Evolutionary conservation across 495 filamentous ascomycete species (phyloP).

Genomic region (Podospora didyma): DNA sequence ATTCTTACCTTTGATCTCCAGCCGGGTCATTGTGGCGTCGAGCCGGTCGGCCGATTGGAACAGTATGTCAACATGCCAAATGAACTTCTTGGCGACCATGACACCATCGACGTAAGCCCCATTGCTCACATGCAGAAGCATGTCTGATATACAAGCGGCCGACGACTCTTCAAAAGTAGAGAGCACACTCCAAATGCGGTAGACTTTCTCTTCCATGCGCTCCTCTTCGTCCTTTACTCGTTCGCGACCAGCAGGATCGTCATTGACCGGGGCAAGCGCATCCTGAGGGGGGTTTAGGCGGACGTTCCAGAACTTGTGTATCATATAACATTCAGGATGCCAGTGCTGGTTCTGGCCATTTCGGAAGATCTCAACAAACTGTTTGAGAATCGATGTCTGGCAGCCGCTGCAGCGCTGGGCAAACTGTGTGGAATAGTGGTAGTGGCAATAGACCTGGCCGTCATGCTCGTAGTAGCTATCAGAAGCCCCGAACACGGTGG

Average conservation of each 20-base stretch:
- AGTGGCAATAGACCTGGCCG: constrained; percentile 94
- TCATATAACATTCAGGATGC: constrained; percentile 99
- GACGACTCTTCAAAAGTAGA: constrained; percentile 97
- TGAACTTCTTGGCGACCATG: constrained; percentile 93
- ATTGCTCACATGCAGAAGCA: constrained; percentile 98
- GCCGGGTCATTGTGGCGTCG: constrained; percentile 62
- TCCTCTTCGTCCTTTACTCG: constrained; percentile 82
- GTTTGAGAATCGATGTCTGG: constrained; percentile 96
- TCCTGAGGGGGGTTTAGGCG: constrained; percentile 56
- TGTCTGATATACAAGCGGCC: constrained; percentile 97
- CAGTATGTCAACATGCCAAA: constrained; percentile 89
- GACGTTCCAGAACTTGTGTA: constrained; percentile 99
- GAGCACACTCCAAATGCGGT: constrained; percentile 95
- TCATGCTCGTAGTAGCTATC: constrained; percentile 99
- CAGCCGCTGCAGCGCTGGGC: constrained; percentile 95
- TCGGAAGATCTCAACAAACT: constrained; percentile 98
- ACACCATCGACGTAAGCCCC: constrained; percentile 94
- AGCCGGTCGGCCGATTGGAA: constrained; percentile 86
- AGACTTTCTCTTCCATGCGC: constrained; percentile 94
- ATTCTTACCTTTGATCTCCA: constrained; percentile 70
- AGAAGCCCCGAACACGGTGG: constrained; percentile 93
- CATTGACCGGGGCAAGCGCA: constrained; percentile 50
- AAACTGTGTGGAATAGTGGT: constrained; percentile 97
- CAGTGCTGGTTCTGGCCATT: constrained; percentile 98
- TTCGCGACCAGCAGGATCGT: constrained; percentile 70